Evolutionary conservation across 148 eudicot genomes (phyloP), one percentile per base, ranked within the genome.

Genomic region (Rhododendron henanense): DNA sequence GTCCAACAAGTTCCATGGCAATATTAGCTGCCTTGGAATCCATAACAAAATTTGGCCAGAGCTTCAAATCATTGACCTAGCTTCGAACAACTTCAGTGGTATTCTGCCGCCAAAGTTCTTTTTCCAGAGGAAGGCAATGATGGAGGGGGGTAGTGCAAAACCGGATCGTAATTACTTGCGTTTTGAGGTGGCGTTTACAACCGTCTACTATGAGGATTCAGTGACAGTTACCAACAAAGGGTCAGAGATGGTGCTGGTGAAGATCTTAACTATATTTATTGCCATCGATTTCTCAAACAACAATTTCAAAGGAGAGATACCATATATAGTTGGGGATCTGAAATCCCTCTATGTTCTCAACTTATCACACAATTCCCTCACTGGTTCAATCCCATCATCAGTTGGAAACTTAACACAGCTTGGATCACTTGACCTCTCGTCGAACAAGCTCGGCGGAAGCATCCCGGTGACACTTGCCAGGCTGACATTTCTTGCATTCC

Each of bases 21-120:
- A 9, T 4, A 44, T 77, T 76, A 0, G 6, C 4, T 77, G 80
- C 74, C 59, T 8, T 10, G 78, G 28, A 11, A 47, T 19, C 9
- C 9, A 11, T 7, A 84, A 78, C 28, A 9, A 45, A 4, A 65
- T 45, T 0, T 91, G 89, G 90, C 87, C 89, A 81, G 16, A 67
- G 57, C 89, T 90, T 82, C 94, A 91, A 57, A 91, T 92, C 7
- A 21, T 90, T 18, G 93, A 92, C 84, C 71, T 92, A 6, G 85
- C 92, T 23, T 85, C 41, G 79, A 92, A 92, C 85, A 84, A 85
- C 90, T 89, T 92, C 41, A 79, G 28, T 5, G 91, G 93, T 11
- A 41, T 78, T 15, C 77, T 92, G 6, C 82, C 85, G 0, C 1
- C n/a, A 0, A 50, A 8, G 11, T 75, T 48, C 31, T 53, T 91